These are phyloP conservation scores for Fusarium brevicatenulatum DNA, from an alignment of 2,329 filamentous ascomycete genomes.

Conservation along the genomic window DNA sequence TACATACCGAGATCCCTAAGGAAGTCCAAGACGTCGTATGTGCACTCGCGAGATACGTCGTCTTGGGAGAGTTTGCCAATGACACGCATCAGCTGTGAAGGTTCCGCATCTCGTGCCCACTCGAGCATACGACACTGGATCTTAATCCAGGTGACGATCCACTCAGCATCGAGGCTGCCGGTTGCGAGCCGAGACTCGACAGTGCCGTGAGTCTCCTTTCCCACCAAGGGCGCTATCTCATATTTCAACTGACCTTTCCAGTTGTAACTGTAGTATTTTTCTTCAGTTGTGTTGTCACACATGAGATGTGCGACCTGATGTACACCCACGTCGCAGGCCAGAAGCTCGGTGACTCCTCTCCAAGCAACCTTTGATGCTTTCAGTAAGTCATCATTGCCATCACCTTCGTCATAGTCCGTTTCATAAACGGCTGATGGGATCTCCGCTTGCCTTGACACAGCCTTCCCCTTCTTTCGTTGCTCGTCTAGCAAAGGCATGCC, in stretches of 20 bases:
- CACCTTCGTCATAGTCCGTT: background rate
- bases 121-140: conserved; percentile 49
- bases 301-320: conserved; percentile 40
- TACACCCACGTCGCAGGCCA: conserved; percentile 30
- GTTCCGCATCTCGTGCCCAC: conserved; percentile 41
- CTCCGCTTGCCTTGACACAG: background rate
- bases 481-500: background rate
- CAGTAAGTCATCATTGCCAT: background rate
- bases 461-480: conserved; percentile 5
- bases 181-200: conserved; percentile 53
- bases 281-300: background rate
- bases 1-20: conserved; percentile 49
- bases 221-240: background rate
- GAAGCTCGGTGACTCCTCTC: conserved; percentile 38
- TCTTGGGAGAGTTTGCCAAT: conserved; percentile 38
- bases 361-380: conserved; percentile 20
- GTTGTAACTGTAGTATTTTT: conserved; percentile 13
- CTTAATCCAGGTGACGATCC: conserved; percentile 48
- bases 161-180: conserved; percentile 49
- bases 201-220: conserved; percentile 17
- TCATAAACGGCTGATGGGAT: background rate
- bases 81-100: conserved; percentile 46
- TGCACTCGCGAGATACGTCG: conserved; percentile 2
- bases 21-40: conserved; percentile 52
- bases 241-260: conserved; percentile 36